phyloP scores from a whole-genome alignment of 345 rosid species.

The Citrus unshiu region DNA sequence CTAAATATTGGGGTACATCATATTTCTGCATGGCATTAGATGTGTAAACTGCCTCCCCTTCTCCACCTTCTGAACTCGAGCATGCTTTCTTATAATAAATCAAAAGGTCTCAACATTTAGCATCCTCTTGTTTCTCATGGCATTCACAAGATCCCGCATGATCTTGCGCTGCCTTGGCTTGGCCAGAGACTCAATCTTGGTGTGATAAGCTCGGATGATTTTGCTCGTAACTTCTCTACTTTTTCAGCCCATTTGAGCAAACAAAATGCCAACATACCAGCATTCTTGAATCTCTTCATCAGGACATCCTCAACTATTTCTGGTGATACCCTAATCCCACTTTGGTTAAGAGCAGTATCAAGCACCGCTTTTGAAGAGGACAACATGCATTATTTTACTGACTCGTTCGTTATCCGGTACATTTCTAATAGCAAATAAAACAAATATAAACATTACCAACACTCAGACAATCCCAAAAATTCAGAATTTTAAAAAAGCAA shows the following conservation, averaged over 20 bases:
- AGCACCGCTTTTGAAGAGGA: slow-evolving; percentile 54
- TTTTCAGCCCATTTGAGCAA: slow-evolving; percentile 88
- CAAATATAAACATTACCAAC: no score
- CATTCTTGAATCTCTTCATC: slow-evolving; percentile 61
- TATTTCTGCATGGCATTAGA: slow-evolving; percentile 87
- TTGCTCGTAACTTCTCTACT: slow-evolving; percentile 60
- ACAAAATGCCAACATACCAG: slow-evolving; percentile 74
- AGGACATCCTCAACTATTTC: slow-evolving; percentile 67
- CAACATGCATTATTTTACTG: slow-evolving; percentile 43
- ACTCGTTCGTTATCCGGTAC: no score
- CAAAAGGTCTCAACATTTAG: slow-evolving; percentile 78
- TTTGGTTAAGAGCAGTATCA: slow-evolving; percentile 69
- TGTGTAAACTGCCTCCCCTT: slow-evolving; percentile 75
- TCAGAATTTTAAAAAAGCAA: no score
- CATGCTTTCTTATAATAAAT: slow-evolving; percentile 85
- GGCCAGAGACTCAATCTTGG: slow-evolving; percentile 67
- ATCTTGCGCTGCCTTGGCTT: slow-evolving; percentile 78
- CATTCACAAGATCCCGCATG: slow-evolving; percentile 78
- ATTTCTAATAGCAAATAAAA: no score
- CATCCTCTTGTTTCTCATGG: slow-evolving; percentile 67
- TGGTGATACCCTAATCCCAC: slow-evolving; percentile 44
- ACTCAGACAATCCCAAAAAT: no score
- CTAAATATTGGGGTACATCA: slow-evolving; percentile 49
- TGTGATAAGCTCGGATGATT: slow-evolving; percentile 63
- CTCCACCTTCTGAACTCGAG: slow-evolving; percentile 66